These are phyloP conservation scores for Dianthus caryophyllus DNA, from an alignment of 148 eudicot species.

Conservation along the genomic window DNA sequence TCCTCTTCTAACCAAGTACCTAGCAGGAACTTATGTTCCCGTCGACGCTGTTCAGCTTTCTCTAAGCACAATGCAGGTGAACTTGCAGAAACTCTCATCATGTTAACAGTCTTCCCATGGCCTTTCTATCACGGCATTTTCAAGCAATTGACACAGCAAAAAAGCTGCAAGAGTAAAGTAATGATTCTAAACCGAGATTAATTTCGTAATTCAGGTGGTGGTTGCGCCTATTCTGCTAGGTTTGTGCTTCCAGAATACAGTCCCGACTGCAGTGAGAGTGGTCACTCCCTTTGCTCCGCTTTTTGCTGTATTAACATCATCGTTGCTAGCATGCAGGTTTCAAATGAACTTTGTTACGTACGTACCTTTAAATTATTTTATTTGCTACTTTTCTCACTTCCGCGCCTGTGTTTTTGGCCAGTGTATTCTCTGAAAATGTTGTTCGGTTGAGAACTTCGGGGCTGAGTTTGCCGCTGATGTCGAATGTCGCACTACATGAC, in stretches of 20 bases:
- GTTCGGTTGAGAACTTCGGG: slow-evolving; percentile 43
- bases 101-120: not conserved
- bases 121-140: not conserved
- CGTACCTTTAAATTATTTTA: not conserved
- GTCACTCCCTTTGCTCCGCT: slow-evolving; percentile 53
- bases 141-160: not conserved
- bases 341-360: not conserved
- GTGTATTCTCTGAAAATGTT: slow-evolving; percentile 66
- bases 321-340: slow-evolving; percentile 69
- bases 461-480: slow-evolving; percentile 30
- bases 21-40: slow-evolving; percentile 66
- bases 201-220: slow-evolving; percentile 42
- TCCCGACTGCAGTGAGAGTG: slow-evolving; percentile 47
- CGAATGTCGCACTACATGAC: slow-evolving; percentile 31
- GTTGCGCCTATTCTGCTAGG: slow-evolving; percentile 69
- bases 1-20: slow-evolving; percentile 45
- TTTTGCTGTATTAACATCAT: slow-evolving; percentile 52
- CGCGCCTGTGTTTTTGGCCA: slow-evolving; percentile 16
- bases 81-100: not conserved
- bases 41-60: slow-evolving; percentile 59
- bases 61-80: slow-evolving; percentile 69
- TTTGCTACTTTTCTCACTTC: slow-evolving; percentile 2
- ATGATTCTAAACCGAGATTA: not conserved
- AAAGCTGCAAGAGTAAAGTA: too few relatives aligned
- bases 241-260: slow-evolving; percentile 45